Conservation (phyloP, 768 basidiomycete genomes). For the Postia placenta region DNA sequence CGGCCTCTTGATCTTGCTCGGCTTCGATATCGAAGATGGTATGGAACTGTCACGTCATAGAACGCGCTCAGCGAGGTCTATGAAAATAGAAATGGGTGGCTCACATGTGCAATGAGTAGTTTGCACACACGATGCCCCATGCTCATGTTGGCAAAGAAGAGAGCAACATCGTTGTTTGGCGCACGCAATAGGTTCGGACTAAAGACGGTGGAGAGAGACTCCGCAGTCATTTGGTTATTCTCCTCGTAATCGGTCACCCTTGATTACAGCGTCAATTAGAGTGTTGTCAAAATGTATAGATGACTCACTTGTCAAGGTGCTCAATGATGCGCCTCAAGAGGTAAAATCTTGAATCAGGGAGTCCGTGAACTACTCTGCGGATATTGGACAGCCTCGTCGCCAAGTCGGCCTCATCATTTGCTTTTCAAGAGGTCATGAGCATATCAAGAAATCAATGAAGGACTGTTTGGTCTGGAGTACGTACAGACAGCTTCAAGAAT, state of each 20-base stretch:
- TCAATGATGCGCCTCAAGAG: slow-evolving; percentile 74
- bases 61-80: not conserved
- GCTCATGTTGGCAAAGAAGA: slow-evolving; percentile 78
- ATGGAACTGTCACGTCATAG: slow-evolving; percentile 26
- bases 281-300: no score
- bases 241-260: slow-evolving; percentile 89
- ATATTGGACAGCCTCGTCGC: slow-evolving; percentile 60
- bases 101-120: slow-evolving; percentile 68
- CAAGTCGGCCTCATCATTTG: slow-evolving; percentile 52
- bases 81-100: slow-evolving; percentile 22
- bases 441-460: not conserved
- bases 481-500: slow-evolving; percentile 69
- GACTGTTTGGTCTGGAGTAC: no score
- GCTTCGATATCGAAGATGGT: slow-evolving; percentile 58
- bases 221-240: slow-evolving; percentile 85
- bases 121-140: slow-evolving; percentile 71
- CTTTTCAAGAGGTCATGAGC: not conserved
- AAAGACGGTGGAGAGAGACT: slow-evolving; percentile 81
- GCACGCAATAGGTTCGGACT: slow-evolving; percentile 76
- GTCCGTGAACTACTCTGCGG: slow-evolving; percentile 57
- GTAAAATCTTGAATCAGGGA: slow-evolving; percentile 73
- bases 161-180: slow-evolving; percentile 70
- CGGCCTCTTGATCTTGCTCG: slow-evolving; percentile 31
- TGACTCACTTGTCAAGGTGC: slow-evolving; percentile 68
- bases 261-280: slow-evolving; percentile 1